phyloP scores from a whole-genome alignment of 1,284 basidiomycete species.

The Gymnopus androsaceus region DNA sequence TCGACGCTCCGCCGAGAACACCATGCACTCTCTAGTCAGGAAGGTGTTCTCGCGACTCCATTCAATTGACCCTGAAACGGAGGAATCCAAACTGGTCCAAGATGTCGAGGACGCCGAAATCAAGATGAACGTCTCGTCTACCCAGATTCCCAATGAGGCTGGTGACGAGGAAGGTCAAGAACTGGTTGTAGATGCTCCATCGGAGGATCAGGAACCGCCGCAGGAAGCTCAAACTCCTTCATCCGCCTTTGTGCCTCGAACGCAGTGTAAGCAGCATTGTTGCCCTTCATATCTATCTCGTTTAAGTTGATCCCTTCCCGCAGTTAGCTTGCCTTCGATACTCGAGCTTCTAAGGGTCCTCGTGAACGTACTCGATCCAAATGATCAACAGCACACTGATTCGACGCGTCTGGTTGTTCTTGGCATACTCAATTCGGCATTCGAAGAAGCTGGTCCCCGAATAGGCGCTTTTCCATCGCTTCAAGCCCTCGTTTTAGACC shows the following conservation, averaged over 20 bases:
- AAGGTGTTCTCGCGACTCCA: slow-evolving; percentile 80
- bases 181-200: neutral
- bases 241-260: slow-evolving; percentile 29
- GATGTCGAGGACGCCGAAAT: slow-evolving; percentile 57
- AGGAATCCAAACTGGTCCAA: slow-evolving; percentile 63
- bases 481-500: slow-evolving; percentile 75
- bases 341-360: slow-evolving; percentile 93
- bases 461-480: slow-evolving; percentile 80
- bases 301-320: slow-evolving; percentile 20
- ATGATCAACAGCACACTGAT: slow-evolving; percentile 93
- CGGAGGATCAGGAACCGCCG: neutral
- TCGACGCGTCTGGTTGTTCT: slow-evolving; percentile 92
- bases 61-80: slow-evolving; percentile 60
- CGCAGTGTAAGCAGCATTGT: slow-evolving; percentile 44
- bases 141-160: slow-evolving; percentile 19
- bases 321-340: slow-evolving; percentile 91
- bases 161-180: slow-evolving; percentile 16
- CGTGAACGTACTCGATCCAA: slow-evolving; percentile 93
- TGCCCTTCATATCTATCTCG: neutral
- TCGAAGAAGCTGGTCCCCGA: slow-evolving; percentile 81
- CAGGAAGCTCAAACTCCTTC: slow-evolving; percentile 6
- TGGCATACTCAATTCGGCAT: slow-evolving; percentile 84
- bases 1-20: slow-evolving; percentile 91
- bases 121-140: slow-evolving; percentile 56
- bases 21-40: slow-evolving; percentile 87